Evolutionary conservation across 148 eudicot species (phyloP), one percentile per base, ranked within the genome.

Genomic region (Vaccinium myrtillus): DNA sequence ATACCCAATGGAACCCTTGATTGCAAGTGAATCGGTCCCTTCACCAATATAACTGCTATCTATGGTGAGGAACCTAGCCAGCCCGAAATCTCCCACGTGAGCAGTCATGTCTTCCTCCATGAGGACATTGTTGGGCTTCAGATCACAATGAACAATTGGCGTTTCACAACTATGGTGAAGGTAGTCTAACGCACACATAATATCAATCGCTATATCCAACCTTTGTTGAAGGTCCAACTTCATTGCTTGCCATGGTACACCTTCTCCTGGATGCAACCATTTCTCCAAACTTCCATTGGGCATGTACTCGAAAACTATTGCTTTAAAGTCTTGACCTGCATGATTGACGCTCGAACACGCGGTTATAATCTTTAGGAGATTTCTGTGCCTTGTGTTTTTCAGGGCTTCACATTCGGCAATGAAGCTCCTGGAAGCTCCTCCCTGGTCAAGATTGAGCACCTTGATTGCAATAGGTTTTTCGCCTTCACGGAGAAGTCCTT

Each of bases 341-440:
- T 53, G 56, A 12, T 53, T 53, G 13, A 53, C 13, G 3, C 56
- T 83, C 0, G 80, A 83, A 56, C 85, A 83, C 12, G 48, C 63
- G 43, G 71, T 82, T 21, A 82, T 19, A 0, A 74, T 32, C 49
- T 58, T 83, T 1, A 83, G 69, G 49, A 83, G 77, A 75, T 75
- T 83, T 58, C 73, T 56, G 21, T 83, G 85, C n/a, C 85, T 46
- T 32, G 61, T 5, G 6, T 75, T 75, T 2, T 53, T 56, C 39
- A 83, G 13, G 25, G 78, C 50, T 71, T 58, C 78, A 58, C 85
- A 83, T 49, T 83, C 85, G 16, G 58, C 43, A 1, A 83, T 25
- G 36, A 83, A 83, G 49, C 80, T 83, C 56, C 73, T 83, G 51
- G 79, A 83, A 74, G 84, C 71, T 83, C 70, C 61, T n/a, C n/a